Percentiles rank a stretch among this genome's conserved stretches.
phyloP scores from a whole-genome alignment of 2,329 filamentous ascomycete species.

The Bipolaris bicolor region DNA sequence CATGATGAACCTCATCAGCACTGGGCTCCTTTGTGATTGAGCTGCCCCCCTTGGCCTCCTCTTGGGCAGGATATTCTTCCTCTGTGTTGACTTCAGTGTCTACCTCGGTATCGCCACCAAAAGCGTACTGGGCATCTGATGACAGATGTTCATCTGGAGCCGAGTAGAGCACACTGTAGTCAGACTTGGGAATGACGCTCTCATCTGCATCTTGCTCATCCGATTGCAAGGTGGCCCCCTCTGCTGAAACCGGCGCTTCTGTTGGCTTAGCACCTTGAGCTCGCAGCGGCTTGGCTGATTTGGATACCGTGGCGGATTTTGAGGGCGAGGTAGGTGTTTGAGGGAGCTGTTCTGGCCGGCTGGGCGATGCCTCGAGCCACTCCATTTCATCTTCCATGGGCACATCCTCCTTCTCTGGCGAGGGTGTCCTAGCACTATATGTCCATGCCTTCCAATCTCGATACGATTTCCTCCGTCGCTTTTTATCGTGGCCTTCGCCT shows the following conservation, averaged over 20 bases:
- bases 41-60: constrained; percentile 12
- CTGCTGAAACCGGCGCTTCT: neutral
- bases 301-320: constrained; percentile 10
- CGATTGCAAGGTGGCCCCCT: neutral
- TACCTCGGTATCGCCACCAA: constrained; percentile 39
- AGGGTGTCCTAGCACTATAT: constrained; percentile 73
- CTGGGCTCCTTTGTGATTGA: constrained; percentile 16
- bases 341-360: constrained; percentile 30
- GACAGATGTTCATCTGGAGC: constrained; percentile 52
- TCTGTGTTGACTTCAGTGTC: constrained; percentile 33
- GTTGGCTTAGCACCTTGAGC: neutral
- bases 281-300: neutral
- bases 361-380: constrained; percentile 28
- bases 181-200: constrained; percentile 20
- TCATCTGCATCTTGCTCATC: neutral
- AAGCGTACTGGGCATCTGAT: constrained; percentile 62
- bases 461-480: constrained; percentile 72
- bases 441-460: constrained; percentile 74
- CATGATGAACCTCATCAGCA: constrained; percentile 1
- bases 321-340: constrained; percentile 36
- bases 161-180: constrained; percentile 35
- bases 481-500: constrained; percentile 66
- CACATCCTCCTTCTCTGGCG: constrained; percentile 63
- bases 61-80: constrained; percentile 18
- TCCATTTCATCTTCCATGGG: constrained; percentile 27